Evolutionary conservation across 108 stramenopile species (phyloP).

Genomic region (Pseudonitzschia pungens): DNA sequence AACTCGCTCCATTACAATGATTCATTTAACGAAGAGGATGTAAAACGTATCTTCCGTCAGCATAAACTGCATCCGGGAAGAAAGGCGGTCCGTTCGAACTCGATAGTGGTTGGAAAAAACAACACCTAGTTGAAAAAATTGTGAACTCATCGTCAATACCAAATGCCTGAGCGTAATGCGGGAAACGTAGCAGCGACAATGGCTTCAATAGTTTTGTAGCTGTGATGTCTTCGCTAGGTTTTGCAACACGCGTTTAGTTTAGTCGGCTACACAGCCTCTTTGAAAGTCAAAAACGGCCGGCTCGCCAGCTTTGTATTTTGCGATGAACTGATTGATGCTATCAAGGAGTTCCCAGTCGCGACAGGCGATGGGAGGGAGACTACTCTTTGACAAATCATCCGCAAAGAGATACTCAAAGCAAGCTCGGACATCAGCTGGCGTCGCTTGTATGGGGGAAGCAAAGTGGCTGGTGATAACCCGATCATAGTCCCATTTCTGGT

Average conservation of each 20-base stretch:
- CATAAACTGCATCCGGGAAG: no score
- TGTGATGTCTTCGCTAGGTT: neutral
- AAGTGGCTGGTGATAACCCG: constrained; percentile 64
- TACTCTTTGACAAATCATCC: constrained; percentile 4
- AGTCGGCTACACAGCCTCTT: constrained; percentile 30
- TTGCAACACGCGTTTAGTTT: neutral
- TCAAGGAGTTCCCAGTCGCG: constrained; percentile 61
- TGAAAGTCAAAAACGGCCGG: constrained; percentile 51
- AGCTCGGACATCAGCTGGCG: constrained; percentile 30
- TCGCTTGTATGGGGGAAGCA: constrained; percentile 56
- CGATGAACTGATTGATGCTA: constrained; percentile 53
- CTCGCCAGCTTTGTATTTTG: constrained; percentile 51
- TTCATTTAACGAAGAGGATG: no score
- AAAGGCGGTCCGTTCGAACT: no score
- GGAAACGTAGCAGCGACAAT: no score
- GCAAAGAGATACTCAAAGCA: constrained; percentile 44
- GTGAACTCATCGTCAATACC: no score
- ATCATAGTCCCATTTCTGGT: constrained; percentile 47
- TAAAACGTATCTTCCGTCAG: no score
- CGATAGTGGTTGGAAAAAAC: no score
- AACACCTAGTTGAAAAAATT: no score
- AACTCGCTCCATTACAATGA: no score
- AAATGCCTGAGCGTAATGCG: no score
- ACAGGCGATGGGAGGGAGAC: constrained; percentile 53
- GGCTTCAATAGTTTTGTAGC: no score